Evolutionary conservation across 139 green algal species (phyloP).

Genomic region (Coelastrella sp.): DNA sequence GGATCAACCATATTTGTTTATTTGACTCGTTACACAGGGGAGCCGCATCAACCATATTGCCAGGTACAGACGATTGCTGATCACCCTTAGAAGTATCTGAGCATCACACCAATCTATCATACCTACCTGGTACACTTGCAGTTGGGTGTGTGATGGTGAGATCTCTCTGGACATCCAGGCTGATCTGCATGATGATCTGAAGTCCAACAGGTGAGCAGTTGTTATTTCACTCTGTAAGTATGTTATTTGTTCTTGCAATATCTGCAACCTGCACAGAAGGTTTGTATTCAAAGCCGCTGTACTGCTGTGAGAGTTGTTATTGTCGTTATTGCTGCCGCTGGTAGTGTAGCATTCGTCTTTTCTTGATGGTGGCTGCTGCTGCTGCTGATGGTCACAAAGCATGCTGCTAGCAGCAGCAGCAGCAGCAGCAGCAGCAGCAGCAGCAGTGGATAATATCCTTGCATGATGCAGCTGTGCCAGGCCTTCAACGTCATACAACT

Average conservation of each 20-base stretch:
- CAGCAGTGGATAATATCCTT: neutral
- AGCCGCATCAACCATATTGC: neutral
- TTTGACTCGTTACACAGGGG: too few relatives aligned
- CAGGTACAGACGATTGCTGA: too few relatives aligned
- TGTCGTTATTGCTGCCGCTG: neutral
- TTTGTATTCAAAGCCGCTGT: too few relatives aligned
- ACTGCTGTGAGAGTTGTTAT: too few relatives aligned
- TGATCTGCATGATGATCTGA: neutral
- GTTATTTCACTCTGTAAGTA: neutral
- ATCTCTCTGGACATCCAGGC: neutral
- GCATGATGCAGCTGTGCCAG: constrained; percentile 31
- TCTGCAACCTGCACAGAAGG: neutral
- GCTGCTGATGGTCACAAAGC: neutral
- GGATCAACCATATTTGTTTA: too few relatives aligned
- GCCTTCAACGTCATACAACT: neutral
- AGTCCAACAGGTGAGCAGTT: neutral
- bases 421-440: neutral
- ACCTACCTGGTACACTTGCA: neutral
- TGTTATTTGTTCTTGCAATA: neutral
- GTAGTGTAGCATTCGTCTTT: neutral
- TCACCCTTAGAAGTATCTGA: neutral
- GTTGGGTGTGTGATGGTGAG: neutral
- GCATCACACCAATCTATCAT: neutral
- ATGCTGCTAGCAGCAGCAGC: neutral
- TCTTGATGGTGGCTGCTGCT: neutral